Evolutionary conservation across 2,329 filamentous ascomycete species (phyloP).

Genomic region (Pseudonectria buxi): DNA sequence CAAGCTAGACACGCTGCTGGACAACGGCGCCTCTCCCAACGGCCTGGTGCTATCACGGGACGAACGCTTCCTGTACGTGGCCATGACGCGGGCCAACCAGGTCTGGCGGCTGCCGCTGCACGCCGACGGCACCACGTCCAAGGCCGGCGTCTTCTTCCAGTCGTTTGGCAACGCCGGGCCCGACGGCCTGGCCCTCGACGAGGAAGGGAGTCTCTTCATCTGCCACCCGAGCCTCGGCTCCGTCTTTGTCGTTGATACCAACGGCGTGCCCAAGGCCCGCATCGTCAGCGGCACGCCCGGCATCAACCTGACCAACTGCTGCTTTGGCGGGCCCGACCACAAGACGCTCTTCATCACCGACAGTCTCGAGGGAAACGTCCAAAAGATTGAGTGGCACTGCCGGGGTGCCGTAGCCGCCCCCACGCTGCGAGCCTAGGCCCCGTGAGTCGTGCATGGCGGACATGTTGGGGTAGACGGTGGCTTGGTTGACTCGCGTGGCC

Average conservation of each 20-base stretch:
- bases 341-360: slow-evolving; percentile 35
- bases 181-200: slow-evolving; percentile 32
- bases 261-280: slow-evolving; percentile 31
- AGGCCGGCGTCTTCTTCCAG: slow-evolving; percentile 33
- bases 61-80: slow-evolving; percentile 33
- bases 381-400: slow-evolving; percentile 28
- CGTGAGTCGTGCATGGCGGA: too few relatives aligned
- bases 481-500: too few relatives aligned
- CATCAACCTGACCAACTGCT: slow-evolving; percentile 34
- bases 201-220: slow-evolving; percentile 31
- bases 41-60: slow-evolving; percentile 32
- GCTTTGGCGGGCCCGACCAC: slow-evolving; percentile 31
- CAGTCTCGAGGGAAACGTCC: slow-evolving; percentile 31
- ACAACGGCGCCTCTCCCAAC: slow-evolving; percentile 34
- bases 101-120: slow-evolving; percentile 35
- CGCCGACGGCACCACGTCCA: slow-evolving; percentile 31
- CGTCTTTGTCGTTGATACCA: slow-evolving; percentile 30
- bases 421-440: not conserved
- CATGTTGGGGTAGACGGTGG: too few relatives aligned
- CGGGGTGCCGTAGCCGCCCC: slow-evolving; percentile 12
- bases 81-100: slow-evolving; percentile 34
- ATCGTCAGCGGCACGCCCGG: slow-evolving; percentile 26
- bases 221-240: slow-evolving; percentile 30
- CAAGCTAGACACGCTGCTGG: slow-evolving; percentile 30
- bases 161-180: slow-evolving; percentile 34